phyloP scores from a whole-genome alignment of 192 early-diverging fungal genomes.

The Funneliformis geosporum region DNA sequence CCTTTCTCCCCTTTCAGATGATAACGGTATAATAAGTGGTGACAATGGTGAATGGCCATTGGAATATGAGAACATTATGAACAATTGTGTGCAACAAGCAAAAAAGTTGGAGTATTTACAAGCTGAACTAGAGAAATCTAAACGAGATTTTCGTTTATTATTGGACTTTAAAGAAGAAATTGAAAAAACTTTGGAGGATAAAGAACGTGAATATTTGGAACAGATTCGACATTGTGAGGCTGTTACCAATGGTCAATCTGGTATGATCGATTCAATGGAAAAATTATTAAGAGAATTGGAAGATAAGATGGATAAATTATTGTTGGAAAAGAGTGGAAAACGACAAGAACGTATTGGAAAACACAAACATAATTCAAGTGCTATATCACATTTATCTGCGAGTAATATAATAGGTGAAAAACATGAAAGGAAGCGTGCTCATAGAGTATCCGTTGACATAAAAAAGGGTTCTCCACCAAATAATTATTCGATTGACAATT shows the following conservation, averaged over 20 bases:
- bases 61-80: constrained; percentile 23
- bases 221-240: constrained; percentile 26
- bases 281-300: constrained; percentile 22
- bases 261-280: constrained; percentile 31
- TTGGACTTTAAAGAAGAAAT: constrained; percentile 23
- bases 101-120: constrained; percentile 20
- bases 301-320: constrained; percentile 29
- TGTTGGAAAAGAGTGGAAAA: background rate
- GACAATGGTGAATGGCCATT: background rate
- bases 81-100: constrained; percentile 25
- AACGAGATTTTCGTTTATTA: constrained; percentile 17
- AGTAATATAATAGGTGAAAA: background rate
- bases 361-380: constrained; percentile 4
- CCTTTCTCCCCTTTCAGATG: background rate
- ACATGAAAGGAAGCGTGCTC: background rate
- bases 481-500: background rate
- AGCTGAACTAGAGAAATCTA: constrained; percentile 22
- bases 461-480: background rate
- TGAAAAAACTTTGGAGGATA: constrained; percentile 17
- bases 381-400: background rate
- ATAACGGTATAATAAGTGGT: background rate
- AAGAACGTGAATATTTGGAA: constrained; percentile 30
- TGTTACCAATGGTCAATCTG: constrained; percentile 5
- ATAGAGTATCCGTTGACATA: background rate
- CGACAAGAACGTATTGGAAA: background rate